Evolutionary conservation across 1,284 basidiomycete species (phyloP).

Genomic region (Malassezia equina): DNA sequence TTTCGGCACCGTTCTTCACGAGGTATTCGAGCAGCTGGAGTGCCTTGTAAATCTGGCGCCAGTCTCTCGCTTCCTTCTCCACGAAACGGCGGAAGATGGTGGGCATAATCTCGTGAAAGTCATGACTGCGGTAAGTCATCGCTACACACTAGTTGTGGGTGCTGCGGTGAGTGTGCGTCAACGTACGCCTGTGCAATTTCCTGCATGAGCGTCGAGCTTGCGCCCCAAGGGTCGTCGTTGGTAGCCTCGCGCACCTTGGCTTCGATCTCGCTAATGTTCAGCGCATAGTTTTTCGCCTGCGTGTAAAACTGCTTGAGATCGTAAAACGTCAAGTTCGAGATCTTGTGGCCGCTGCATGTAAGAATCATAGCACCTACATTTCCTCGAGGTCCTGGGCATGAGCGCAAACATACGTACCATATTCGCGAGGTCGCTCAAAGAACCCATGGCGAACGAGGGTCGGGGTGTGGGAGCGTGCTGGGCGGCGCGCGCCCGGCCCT

Average conservation of each 20-base stretch:
- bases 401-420: constrained; percentile 9
- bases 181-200: constrained; percentile 75
- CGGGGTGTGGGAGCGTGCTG: background rate
- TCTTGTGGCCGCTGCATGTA: constrained; percentile 30
- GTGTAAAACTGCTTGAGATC: constrained; percentile 44
- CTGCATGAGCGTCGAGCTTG: constrained; percentile 94
- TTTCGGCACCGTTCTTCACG: constrained; percentile 93
- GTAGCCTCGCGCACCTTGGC: constrained; percentile 93
- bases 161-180: constrained; percentile 5
- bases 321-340: constrained; percentile 46
- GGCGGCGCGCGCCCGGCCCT: background rate
- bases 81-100: constrained; percentile 72
- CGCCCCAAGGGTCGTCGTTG: constrained; percentile 97
- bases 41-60: constrained; percentile 99
- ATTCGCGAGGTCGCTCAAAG: background rate
- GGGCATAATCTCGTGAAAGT: constrained; percentile 99
- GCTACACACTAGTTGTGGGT: constrained; percentile 77
- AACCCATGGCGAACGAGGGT: background rate
- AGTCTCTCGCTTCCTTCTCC: constrained; percentile 92
- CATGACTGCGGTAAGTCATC: constrained; percentile 55
- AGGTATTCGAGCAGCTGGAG: constrained; percentile 88
- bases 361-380: constrained; percentile 4
- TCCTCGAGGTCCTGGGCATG: constrained; percentile 11
- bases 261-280: constrained; percentile 95
- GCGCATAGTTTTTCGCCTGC: constrained; percentile 54